Base-by-base conservation (phyloP, 1,284 basidiomycete species). In the Puccinia brachypodii region DNA sequence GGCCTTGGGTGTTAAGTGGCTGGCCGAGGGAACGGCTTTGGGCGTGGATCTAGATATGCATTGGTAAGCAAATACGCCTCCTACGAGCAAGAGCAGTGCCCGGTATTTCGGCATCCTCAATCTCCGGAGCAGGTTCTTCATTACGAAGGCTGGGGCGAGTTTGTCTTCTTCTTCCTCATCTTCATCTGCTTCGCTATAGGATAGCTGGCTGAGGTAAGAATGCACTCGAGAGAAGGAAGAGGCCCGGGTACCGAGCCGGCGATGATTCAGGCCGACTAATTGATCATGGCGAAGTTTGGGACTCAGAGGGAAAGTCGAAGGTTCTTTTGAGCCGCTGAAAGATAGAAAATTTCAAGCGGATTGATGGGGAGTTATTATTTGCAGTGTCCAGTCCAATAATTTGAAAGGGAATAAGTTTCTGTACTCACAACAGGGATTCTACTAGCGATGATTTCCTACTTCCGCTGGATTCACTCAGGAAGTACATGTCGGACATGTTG, bases 361-460 rank as follows among this genome's bases (percentile, higher is more conserved):
- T 56, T 25, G 53, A n/a, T n/a, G n/a, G n/a, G n/a, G 53, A 11
- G 53, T 56, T 56, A 56, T 22, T 3, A 53, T 13, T 53, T 3
- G 50, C 14, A 53, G 7, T 22, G 3, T 53, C 50, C 8, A 22
- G 42, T n/a, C n/a, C n/a, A n/a, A n/a, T n/a, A n/a, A n/a, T n/a
- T n/a, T n/a, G n/a, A n/a, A n/a, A 53, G 22, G 50, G 50, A 62
- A 33, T 62, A 36, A 13, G n/a, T 62, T 8, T 58, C 28, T 28
- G 14, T 28, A 64, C 62, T 56, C 16, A 64, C 62, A 64, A 64
- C 19, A 64, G 62, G 4, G 71, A 73, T 56, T 73, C 71, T n/a
- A 22, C 47, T 16, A 73, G 47, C 50, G 71, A 73, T 33, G 71
- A 73, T 33, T 50, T 73, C 50, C 71, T 73, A 33, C 71, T 73